These are phyloP conservation scores for Spirogloea muscicola DNA, from an alignment of 139 green algal genomes.

Conservation along the genomic window DNA sequence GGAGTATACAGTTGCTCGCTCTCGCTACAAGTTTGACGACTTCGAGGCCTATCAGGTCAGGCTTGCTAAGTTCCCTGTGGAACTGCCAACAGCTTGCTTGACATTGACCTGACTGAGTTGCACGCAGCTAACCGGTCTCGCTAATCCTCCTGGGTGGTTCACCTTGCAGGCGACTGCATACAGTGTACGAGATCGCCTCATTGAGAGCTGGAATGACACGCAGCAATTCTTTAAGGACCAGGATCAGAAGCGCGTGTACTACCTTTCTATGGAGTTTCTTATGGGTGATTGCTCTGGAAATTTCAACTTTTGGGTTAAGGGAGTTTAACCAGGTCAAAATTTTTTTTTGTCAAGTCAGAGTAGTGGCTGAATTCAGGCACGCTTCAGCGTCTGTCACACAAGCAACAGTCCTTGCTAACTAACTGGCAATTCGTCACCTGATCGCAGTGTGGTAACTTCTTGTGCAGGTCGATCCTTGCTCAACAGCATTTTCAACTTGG, in stretches of 20 bases:
- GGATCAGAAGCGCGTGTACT: slow-evolving; percentile 95
- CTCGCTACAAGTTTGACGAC: slow-evolving; percentile 89
- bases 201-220: slow-evolving; percentile 98
- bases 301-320: neutral
- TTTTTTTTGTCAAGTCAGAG: neutral
- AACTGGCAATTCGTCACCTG: no score
- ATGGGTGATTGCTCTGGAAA: slow-evolving; percentile 62
- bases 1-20: slow-evolving; percentile 96
- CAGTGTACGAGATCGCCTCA: slow-evolving; percentile 86
- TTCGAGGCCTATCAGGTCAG: slow-evolving; percentile 84
- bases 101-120: no score
- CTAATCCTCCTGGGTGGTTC: no score
- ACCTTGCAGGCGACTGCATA: slow-evolving; percentile 77
- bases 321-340: no score
- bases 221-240: slow-evolving; percentile 87
- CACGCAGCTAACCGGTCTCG: no score
- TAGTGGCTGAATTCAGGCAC: neutral
- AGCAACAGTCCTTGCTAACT: neutral
- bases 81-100: no score
- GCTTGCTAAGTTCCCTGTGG: no score
- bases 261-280: slow-evolving; percentile 95
- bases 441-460: neutral
- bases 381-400: neutral
- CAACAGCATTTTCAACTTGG: slow-evolving; percentile 93
- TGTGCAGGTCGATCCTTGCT: slow-evolving; percentile 73